Evolutionary conservation across 2,329 filamentous ascomycete genomes (phyloP), one percentile per base, ranked within the genome.

Genomic region (Diaporthe capsici): DNA sequence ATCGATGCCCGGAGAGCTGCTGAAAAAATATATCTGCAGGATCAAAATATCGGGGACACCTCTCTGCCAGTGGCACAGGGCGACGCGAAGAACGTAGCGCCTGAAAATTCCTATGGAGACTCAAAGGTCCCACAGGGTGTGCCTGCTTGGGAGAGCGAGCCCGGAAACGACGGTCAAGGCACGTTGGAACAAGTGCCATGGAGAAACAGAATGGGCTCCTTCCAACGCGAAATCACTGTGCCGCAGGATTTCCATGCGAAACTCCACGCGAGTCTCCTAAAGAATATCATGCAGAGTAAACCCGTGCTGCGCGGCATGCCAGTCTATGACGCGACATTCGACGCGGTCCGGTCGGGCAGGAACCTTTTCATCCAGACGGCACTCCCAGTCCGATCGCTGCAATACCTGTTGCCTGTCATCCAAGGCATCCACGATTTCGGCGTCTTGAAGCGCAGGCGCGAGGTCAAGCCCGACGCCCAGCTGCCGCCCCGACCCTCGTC

Each of bases 181-280:
- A 8, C n/a, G 22, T 1, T 0, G 42, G 8, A 20, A n/a, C 4
- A 1, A 34, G 17, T 22, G 9, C 4, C 9, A 6, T n/a, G 20
- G 58, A 15, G 2, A 2, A 5, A 7, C 37, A 17, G 22, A 10
- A 25, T 25, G 58, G 9, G 42, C 25, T 0, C 7, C 3, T 1
- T 47, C 5, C 8, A 12, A 20, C 13, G 8, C 1, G 4, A 6
- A 31, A 20, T 34, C 1, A 17, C 13, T 0, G 10, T 4, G 15
- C 17, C 20, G 12, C 61, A 49, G 17, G 25, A 67, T 2, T 49
- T 67, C 42, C 61, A 67, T 6, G 17, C 17, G 8, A 0, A n/a
- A 15, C 25, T 67, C 20, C 17, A 34, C 39, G 15, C 9, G 4
- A 13, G 5, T 2, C 28, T 67, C 2, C 20, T 34, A 0, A 12